Percentiles rank a stretch among this genome's conserved stretches.
phyloP scores from a whole-genome alignment of 257 asterid genomes.

The Agastache rugosa region DNA sequence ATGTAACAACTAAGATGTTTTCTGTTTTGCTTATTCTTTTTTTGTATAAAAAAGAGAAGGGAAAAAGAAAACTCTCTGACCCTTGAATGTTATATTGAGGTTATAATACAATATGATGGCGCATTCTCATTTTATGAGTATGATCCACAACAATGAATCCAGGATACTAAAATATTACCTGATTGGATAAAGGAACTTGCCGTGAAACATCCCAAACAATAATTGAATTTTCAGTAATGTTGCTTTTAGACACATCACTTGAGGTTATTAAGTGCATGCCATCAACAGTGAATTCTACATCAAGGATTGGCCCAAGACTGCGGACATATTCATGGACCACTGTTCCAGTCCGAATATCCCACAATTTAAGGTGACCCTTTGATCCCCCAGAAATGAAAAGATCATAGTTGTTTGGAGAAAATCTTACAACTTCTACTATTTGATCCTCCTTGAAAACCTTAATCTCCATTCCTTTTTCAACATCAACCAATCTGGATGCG shows the following conservation, averaged over 20 bases:
- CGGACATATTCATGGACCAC: slow-evolving; percentile 74
- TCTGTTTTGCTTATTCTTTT: neutral
- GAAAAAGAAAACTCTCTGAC: neutral
- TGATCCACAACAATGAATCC: slow-evolving; percentile 2
- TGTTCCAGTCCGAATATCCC: slow-evolving; percentile 82
- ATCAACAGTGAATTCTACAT: slow-evolving; percentile 77
- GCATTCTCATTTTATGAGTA: slow-evolving; percentile 4
- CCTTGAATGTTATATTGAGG: neutral
- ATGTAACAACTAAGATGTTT: neutral
- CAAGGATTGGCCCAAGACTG: slow-evolving; percentile 86
- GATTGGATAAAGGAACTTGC: slow-evolving; percentile 86
- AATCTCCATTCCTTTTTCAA: slow-evolving; percentile 68
- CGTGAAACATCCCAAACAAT: slow-evolving; percentile 90
- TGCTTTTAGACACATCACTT: slow-evolving; percentile 79
- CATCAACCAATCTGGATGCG: slow-evolving; percentile 79
- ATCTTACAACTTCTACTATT: slow-evolving; percentile 75
- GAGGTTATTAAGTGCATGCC: slow-evolving; percentile 77
- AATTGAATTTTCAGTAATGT: slow-evolving; percentile 84
- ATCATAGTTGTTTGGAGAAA: slow-evolving; percentile 68
- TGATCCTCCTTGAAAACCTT: slow-evolving; percentile 85
- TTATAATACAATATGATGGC: neutral
- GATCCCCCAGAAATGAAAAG: slow-evolving; percentile 94
- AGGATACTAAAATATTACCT: slow-evolving; percentile 50
- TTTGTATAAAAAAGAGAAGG: neutral
- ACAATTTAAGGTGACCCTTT: slow-evolving; percentile 77